These are phyloP conservation scores for Taiwanofungus camphoratus DNA, from an alignment of 1,284 basidiomycete genomes.

Conservation along the genomic window DNA sequence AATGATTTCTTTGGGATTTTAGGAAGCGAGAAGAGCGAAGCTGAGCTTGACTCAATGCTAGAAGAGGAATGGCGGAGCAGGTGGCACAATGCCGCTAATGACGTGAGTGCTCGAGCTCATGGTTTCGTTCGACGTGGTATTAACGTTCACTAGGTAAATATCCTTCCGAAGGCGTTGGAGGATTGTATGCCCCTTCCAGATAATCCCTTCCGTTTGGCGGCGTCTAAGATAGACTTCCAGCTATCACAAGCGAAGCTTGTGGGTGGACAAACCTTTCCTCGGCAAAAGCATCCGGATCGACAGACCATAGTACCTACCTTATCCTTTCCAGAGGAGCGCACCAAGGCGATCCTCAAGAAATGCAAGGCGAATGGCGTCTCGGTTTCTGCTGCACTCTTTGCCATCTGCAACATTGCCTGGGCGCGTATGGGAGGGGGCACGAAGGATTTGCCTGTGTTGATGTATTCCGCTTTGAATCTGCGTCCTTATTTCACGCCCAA, in stretches of 20 bases:
- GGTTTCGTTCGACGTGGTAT: neutral
- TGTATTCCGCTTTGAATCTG: constrained; percentile 77
- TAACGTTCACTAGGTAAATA: constrained; percentile 18
- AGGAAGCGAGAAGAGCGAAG: constrained; percentile 34
- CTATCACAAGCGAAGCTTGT: constrained; percentile 38
- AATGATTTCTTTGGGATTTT: constrained; percentile 69
- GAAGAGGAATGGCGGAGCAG: constrained; percentile 42
- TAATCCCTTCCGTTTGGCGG: constrained; percentile 38
- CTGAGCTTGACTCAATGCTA: constrained; percentile 38
- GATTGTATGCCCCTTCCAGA: constrained; percentile 39
- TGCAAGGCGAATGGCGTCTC: constrained; percentile 71
- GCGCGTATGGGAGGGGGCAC: constrained; percentile 39
- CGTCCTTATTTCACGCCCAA: constrained; percentile 50
- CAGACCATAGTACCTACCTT: constrained; percentile 63
- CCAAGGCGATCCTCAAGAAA: constrained; percentile 52
- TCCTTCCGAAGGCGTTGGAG: constrained; percentile 50
- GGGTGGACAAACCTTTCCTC: constrained; percentile 65
- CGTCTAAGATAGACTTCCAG: constrained; percentile 51
- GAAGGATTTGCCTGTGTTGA: constrained; percentile 59
- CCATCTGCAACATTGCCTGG: constrained; percentile 73
- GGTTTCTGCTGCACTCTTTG: constrained; percentile 70
- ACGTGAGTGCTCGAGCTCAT: constrained; percentile 17
- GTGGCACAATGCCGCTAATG: constrained; percentile 26
- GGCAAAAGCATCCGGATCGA: constrained; percentile 38
- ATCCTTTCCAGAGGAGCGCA: constrained; percentile 46